Evolutionary conservation across 441 rosid genomes (phyloP).

Genomic region (Bocquillonia castaneifolia): DNA sequence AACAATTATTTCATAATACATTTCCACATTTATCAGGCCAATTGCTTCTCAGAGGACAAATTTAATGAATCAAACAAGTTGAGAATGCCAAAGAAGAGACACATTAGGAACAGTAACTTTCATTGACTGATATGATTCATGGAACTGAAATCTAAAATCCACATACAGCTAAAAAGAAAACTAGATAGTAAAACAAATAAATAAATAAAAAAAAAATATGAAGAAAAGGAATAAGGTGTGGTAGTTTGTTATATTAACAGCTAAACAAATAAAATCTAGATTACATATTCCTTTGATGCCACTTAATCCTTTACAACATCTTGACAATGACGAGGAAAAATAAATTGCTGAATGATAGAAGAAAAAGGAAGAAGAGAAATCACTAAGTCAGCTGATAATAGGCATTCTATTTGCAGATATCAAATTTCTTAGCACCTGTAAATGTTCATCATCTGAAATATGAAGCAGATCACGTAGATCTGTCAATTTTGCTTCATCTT

Average conservation of each 20-base stretch:
- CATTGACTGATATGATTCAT: neutral
- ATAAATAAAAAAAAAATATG: neutral
- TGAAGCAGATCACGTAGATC: constrained; percentile 56
- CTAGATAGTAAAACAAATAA: neutral
- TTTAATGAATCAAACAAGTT: neutral
- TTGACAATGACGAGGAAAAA: neutral
- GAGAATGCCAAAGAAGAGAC: neutral
- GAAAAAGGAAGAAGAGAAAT: constrained; percentile 1
- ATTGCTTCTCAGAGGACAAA: constrained; percentile 2
- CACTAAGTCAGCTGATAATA: constrained; percentile 18
- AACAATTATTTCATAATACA: too few species aligned
- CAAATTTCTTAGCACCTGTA: constrained; percentile 64
- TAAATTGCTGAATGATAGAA: neutral
- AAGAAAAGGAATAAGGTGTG: neutral
- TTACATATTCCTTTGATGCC: constrained; percentile 8
- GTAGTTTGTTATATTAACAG: neutral
- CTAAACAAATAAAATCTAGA: neutral
- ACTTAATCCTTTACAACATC: constrained; percentile 14
- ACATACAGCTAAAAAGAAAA: neutral
- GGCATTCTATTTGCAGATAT: constrained; percentile 27
- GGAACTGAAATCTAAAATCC: neutral
- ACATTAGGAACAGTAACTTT: neutral
- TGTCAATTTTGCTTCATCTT: constrained; percentile 60
- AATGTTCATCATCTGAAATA: constrained; percentile 72
- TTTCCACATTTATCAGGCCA: neutral